Base-by-base conservation (phyloP, 257 asterid genomes). In the Striga asiatica region DNA sequence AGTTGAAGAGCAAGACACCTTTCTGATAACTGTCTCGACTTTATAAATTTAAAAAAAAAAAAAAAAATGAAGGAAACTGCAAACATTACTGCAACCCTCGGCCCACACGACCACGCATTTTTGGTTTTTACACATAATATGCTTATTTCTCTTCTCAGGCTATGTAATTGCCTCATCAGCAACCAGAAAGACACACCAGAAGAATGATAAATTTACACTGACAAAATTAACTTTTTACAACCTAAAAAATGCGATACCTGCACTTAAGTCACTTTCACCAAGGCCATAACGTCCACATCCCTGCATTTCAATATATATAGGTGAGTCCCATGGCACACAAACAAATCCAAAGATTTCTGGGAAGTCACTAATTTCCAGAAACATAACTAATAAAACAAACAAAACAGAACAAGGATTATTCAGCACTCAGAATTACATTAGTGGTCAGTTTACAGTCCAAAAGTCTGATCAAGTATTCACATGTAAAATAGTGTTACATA, bases 251-350 rank as follows among this genome's bases (percentile, higher is more conserved):
- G 61, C 11, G 17, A 60, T 81, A 89, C 98, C 98, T 83, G 95
- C 54, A 20, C 80, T 73, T 54, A 71, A 46, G 72, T 77, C 74
- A 68, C 76, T 59, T 66, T 83, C 85, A 32, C 71, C 84, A 60
- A 54, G 57, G 38, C 81, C 88, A 79, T 68, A 69, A 61, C 86
- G 85, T 37, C 80, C 93, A 54, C 84, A 79, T 50, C 94, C 98
- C 98, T 89, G 72, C 60, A 65, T 60, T 56, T 58, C 18, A 61
- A 43, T 50, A 6, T 23, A 50, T 14, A 57, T 35, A 14, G 2
- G 3, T 8, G 10, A 49, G 46, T 54, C 66, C 51, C 54, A 23
- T 32, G 53, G 41, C 22, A 25, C 31, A 56, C 51, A 14, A n/a
- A 29, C 60, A 63, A 52, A 43, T n/a, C 6, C 4, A 27, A 5